These are phyloP conservation scores for Diaporthe caulivora DNA, from an alignment of 2,329 filamentous ascomycete species.

Conservation along the genomic window DNA sequence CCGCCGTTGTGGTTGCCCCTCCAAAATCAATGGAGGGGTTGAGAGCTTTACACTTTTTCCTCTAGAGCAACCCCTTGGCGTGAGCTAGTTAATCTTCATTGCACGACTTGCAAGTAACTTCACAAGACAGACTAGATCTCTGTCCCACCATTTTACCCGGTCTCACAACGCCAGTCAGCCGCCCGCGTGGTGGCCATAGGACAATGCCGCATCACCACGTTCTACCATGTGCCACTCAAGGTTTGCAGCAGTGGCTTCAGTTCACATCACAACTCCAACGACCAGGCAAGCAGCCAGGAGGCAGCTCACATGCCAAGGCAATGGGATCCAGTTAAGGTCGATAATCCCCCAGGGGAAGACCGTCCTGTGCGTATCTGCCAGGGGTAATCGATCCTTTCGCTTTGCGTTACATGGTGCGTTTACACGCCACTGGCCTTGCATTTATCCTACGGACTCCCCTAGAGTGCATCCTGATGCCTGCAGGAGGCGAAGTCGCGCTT, in stretches of 20 bases:
- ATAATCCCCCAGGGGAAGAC: neutral
- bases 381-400: neutral
- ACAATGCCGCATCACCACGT: neutral
- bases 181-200: conserved; percentile 1
- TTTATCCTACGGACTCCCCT: conserved; percentile 8
- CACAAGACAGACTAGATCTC: neutral
- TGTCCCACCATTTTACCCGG: neutral
- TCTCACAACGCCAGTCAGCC: conserved; percentile 8
- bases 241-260: neutral
- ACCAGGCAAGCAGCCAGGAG: neutral
- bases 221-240: neutral
- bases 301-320: neutral
- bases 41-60: conserved; percentile 4
- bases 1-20: neutral
- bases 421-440: conserved; percentile 10
- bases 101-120: neutral
- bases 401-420: neutral
- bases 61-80: neutral
- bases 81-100: neutral
- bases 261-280: neutral
- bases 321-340: neutral
- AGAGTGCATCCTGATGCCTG: neutral
- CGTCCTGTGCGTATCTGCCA: neutral
- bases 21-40: conserved; percentile 24
- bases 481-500: conserved; percentile 8